Base-by-base conservation (phyloP, 1,284 basidiomycete genomes). In the Boletellus sp. region DNA sequence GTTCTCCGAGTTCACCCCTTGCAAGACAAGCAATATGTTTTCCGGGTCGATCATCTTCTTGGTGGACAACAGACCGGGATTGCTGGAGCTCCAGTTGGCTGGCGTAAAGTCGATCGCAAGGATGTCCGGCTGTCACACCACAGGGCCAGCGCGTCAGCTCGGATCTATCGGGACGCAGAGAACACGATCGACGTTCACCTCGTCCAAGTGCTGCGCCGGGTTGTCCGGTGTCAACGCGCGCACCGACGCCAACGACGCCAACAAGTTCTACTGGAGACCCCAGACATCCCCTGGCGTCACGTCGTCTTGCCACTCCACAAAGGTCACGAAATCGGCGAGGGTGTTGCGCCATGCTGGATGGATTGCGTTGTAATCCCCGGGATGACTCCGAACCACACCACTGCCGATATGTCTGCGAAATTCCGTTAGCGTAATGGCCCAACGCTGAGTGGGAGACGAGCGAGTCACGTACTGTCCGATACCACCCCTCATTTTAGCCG, bases 81-180 rank as follows among this genome's bases (percentile, higher is more conserved):
- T n/a, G n/a, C n/a, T n/a, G n/a, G n/a, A 49, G 2, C 74, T 73
- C 50, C 71, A 76, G 60, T 73, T 74, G 0, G 68, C 64, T 35
- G 60, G 54, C 50, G 67, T 53, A 37, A 63, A 69, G 41, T 72
- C 10, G 7, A 22, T 8, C 7, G 25, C 21, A 13, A 36, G 14
- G 2, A 53, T 5, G 50, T 50, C 49, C 22, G 22, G n/a, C 36
- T 37, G 74, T 53, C 66, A n/a, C 4, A 23, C 16, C 13, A 9
- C 36, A 23, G n/a, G 4, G 13, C 17, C 3, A 30, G 11, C 11
- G 29, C 29, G 8, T 30, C 14, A 30, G 5, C 5, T 30, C 29
- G 8, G 8, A 30, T n/a, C n/a, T n/a, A n/a, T n/a, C n/a, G n/a
- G n/a, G n/a, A n/a, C n/a, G n/a, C n/a, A n/a, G n/a, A n/a, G n/a